These are phyloP conservation scores for Moniliella sp. DNA, from an alignment of 1,284 basidiomycete species.

Conservation along the genomic window DNA sequence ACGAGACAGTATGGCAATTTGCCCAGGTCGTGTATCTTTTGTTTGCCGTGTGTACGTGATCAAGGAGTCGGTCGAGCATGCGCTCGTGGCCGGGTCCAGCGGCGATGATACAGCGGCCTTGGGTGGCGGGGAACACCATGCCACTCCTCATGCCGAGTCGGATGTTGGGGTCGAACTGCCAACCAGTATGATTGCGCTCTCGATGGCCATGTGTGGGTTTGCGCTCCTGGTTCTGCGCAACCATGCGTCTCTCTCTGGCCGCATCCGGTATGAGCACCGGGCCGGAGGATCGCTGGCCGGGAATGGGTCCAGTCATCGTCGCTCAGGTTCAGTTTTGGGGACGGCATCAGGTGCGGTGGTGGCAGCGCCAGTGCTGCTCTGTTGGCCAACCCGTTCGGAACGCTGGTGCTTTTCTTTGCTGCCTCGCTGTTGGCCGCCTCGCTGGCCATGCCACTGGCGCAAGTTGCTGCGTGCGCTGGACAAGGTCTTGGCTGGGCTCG, in stretches of 20 bases:
- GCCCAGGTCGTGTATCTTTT: constrained; percentile 69
- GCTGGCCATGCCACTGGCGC: constrained; percentile 17
- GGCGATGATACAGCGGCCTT: too few species aligned
- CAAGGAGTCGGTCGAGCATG: constrained; percentile 54
- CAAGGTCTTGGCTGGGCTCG: constrained; percentile 27
- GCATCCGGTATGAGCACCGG: constrained; percentile 26
- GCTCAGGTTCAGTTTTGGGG: too few species aligned
- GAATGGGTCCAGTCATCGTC: too few species aligned
- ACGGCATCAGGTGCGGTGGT: too few species aligned
- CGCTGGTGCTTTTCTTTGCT: constrained; percentile 27
- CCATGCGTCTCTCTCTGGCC: constrained; percentile 19
- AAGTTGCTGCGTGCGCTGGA: constrained; percentile 28
- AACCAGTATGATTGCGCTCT: constrained; percentile 8
- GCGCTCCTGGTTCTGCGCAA: constrained; percentile 22
- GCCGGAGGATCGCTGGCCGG: too few species aligned
- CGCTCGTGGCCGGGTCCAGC: constrained; percentile 10
- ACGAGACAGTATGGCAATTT: constrained; percentile 60
- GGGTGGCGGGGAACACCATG: too few species aligned
- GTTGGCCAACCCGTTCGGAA: constrained; percentile 25
- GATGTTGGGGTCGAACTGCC: constrained; percentile 15
- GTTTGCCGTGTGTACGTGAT: constrained; percentile 74
- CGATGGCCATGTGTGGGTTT: constrained; percentile 11
- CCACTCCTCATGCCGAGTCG: too few species aligned
- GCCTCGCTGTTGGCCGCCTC: constrained; percentile 13
- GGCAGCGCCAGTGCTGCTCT: constrained; percentile 9